Percentiles rank a stretch among this genome's conserved stretches.
Evolutionary conservation across 1,284 basidiomycete species (phyloP).

Genomic region (Austroboletus olivaceoglutinosus): DNA sequence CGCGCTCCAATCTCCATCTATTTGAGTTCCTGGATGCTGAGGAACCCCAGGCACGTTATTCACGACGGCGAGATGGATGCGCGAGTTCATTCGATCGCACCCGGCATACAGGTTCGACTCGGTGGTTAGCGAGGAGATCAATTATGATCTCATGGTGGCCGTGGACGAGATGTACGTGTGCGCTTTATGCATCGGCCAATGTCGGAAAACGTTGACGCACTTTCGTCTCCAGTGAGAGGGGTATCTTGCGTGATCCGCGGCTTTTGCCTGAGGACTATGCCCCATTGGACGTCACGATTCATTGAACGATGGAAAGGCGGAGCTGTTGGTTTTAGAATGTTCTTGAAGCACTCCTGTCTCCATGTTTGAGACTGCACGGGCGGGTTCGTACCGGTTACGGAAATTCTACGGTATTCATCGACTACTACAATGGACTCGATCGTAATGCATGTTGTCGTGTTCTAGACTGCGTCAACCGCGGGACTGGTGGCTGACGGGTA

Average conservation of each 20-base stretch:
- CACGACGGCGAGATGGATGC: constrained; percentile 93
- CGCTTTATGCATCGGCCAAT: too few relatives aligned
- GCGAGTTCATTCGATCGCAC: constrained; percentile 87
- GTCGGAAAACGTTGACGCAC: constrained; percentile 11
- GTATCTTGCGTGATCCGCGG: constrained; percentile 60
- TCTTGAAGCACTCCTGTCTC: too few relatives aligned
- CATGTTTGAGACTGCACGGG: too few relatives aligned
- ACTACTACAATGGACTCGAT: too few relatives aligned
- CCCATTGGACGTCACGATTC: too few relatives aligned
- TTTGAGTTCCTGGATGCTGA: constrained; percentile 8
- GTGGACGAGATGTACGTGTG: constrained; percentile 88
- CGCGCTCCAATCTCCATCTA: constrained; percentile 23
- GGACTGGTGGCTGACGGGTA: constrained; percentile 10
- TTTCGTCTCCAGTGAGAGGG: constrained; percentile 57
- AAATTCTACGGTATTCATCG: too few relatives aligned
- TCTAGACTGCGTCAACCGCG: too few relatives aligned
- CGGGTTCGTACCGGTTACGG: too few relatives aligned
- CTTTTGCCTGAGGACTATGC: constrained; percentile 58
- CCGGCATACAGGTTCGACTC: constrained; percentile 91
- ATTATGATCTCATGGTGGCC: constrained; percentile 89
- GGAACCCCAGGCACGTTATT: constrained; percentile 64
- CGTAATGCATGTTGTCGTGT: too few relatives aligned
- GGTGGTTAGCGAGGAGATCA: constrained; percentile 86
- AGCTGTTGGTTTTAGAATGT: too few relatives aligned
- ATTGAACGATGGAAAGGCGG: too few relatives aligned